Percentiles rank a stretch among this genome's conserved stretches.
Evolutionary conservation across 306 rosid genomes (phyloP).

Genomic region (Crataegus laevigata): DNA sequence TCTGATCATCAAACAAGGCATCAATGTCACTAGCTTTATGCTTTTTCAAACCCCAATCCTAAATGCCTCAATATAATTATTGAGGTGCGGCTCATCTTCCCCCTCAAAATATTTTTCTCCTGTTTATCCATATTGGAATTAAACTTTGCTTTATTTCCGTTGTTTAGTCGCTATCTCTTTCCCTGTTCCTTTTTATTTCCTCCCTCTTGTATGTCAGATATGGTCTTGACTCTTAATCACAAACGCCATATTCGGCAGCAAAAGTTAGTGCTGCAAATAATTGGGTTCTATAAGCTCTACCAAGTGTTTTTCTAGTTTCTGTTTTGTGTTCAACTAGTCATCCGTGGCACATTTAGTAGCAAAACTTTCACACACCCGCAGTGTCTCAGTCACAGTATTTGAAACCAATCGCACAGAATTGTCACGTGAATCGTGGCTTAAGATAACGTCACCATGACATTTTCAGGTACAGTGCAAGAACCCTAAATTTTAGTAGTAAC

Average conservation of each 20-base stretch:
- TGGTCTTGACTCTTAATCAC: slow-evolving; percentile 1
- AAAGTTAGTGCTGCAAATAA: not conserved
- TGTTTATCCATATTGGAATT: slow-evolving; percentile 29
- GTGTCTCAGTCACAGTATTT: not conserved
- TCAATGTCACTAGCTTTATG: slow-evolving; percentile 67
- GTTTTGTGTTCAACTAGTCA: not conserved
- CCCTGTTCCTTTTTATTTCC: not conserved
- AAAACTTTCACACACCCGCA: not conserved
- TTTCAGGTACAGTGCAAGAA: not conserved
- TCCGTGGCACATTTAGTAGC: not conserved
- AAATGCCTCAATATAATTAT: slow-evolving; percentile 50
- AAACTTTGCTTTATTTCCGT: not conserved
- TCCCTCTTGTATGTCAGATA: not conserved
- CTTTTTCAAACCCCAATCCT: slow-evolving; percentile 33
- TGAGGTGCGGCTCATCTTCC: slow-evolving; percentile 66
- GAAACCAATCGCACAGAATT: accelerated
- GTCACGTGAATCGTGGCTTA: not conserved
- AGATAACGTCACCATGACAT: not conserved
- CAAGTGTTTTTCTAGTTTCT: not conserved
- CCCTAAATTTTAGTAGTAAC: no score
- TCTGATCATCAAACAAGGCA: slow-evolving; percentile 53
- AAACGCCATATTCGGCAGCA: slow-evolving; percentile 13
- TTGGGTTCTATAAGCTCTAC: not conserved
- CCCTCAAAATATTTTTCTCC: not conserved
- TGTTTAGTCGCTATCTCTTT: slow-evolving; percentile 18